phyloP scores from a whole-genome alignment of 2,329 filamentous ascomycete species.

The Teratosphaeria nubilosa region DNA sequence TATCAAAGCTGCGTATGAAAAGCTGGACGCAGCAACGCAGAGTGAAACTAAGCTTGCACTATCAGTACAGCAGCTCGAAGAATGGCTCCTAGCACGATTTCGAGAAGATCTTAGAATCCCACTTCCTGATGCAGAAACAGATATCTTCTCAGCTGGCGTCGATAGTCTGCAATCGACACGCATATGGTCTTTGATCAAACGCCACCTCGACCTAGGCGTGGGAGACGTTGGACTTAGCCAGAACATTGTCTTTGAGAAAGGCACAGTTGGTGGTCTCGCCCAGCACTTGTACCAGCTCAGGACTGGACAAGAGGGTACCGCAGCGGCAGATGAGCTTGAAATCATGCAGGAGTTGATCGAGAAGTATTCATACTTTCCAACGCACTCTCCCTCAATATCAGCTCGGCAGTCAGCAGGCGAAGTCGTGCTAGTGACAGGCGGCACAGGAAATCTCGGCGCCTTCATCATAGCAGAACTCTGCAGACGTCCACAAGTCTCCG shows the following conservation, averaged over 20 bases:
- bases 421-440: constrained; percentile 46
- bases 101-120: constrained; percentile 14
- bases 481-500: constrained; percentile 18
- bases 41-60: constrained; percentile 15
- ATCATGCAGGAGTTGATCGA: constrained; percentile 21
- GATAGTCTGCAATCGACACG: constrained; percentile 37
- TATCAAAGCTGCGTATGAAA: constrained; percentile 30
- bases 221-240: constrained; percentile 15
- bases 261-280: constrained; percentile 21
- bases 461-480: constrained; percentile 41
- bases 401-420: constrained; percentile 10
- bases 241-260: constrained; percentile 24
- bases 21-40: constrained; percentile 4
- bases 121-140: constrained; percentile 26
- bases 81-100: constrained; percentile 25
- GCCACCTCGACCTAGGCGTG: constrained; percentile 21
- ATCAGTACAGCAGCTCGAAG: constrained; percentile 23
- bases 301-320: constrained; percentile 1
- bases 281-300: constrained; percentile 23
- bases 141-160: constrained; percentile 37
- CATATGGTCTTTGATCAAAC: constrained; percentile 43
- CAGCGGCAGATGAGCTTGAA: constrained; percentile 28
- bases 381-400: constrained; percentile 9
- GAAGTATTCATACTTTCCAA: constrained; percentile 28
- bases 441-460: constrained; percentile 55